Evolutionary conservation across 257 asterid species (phyloP).

Genomic region (Haberlea rhodopensis): DNA sequence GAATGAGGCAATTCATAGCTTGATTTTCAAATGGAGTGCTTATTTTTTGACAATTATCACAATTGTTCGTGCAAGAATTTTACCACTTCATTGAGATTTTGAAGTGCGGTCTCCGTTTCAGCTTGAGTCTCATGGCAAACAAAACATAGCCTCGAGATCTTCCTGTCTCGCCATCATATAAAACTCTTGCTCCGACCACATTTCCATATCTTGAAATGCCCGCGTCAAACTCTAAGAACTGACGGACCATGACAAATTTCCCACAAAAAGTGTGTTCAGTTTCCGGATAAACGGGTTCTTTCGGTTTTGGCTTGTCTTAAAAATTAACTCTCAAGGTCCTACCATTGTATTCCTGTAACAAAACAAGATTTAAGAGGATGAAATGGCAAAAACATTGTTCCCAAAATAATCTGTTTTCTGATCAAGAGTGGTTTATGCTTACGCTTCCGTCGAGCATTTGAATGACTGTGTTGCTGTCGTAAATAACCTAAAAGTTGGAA

Average conservation of each 20-base stretch:
- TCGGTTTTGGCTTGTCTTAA: slow-evolving; percentile 82
- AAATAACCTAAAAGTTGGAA: slow-evolving; percentile 60
- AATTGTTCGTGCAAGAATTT: too few relatives aligned
- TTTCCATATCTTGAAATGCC: slow-evolving; percentile 66
- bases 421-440: slow-evolving; percentile 28
- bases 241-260: slow-evolving; percentile 75
- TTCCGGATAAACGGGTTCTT: slow-evolving; percentile 81
- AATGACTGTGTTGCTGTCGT: slow-evolving; percentile 69
- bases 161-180: slow-evolving; percentile 79
- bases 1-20: too few relatives aligned
- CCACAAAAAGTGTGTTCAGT: slow-evolving; percentile 83
- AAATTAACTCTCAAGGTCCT: slow-evolving; percentile 86
- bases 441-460: slow-evolving; percentile 82
- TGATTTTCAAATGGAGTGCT: not conserved
- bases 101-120: slow-evolving; percentile 75
- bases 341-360: slow-evolving; percentile 78
- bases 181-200: slow-evolving; percentile 77
- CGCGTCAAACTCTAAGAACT: slow-evolving; percentile 57
- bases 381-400: not conserved
- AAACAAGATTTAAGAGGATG: not conserved
- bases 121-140: slow-evolving; percentile 56
- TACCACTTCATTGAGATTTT: slow-evolving; percentile 83
- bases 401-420: not conserved
- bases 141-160: slow-evolving; percentile 86
- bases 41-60: not conserved